phyloP scores from a whole-genome alignment of 805 yeast genomes.

The Suhomyces vadensis region DNA sequence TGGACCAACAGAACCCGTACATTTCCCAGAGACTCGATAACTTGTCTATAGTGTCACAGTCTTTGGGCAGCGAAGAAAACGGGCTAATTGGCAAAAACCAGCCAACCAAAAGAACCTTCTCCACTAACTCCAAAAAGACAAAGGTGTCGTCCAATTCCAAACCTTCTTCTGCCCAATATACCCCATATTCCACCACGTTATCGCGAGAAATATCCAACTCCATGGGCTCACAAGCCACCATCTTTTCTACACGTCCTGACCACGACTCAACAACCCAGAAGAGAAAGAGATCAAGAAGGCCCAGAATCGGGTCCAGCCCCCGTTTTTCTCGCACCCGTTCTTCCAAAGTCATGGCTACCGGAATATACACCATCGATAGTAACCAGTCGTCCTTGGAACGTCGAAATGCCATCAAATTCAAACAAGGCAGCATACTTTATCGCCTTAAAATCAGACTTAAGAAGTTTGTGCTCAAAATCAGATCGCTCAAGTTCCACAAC shows the following conservation, averaged over 20 bases:
- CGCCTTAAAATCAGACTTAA: conserved; percentile 30
- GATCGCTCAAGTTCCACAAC: conserved; percentile 17
- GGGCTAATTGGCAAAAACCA: background rate
- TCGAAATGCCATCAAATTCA: conserved; percentile 35
- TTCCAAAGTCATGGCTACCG: conserved; percentile 5
- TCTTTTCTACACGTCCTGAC: conserved; percentile 40
- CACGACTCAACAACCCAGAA: conserved; percentile 3
- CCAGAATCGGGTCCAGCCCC: background rate
- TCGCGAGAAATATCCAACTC: conserved; percentile 35
- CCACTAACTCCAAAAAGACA: conserved; percentile 6
- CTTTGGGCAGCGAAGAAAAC: conserved; percentile 10
- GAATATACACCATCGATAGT: conserved; percentile 1
- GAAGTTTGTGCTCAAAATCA: conserved; percentile 25
- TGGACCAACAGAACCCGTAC: conserved; percentile 33
- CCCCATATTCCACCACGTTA: conserved; percentile 5
- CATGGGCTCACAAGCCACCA: conserved; percentile 47
- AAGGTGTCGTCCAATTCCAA: conserved; percentile 10
- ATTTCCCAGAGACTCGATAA: conserved; percentile 20
- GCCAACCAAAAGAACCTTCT: background rate
- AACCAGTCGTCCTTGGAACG: conserved; percentile 18
- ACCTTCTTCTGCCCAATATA: conserved; percentile 5
- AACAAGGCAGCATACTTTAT: conserved; percentile 35
- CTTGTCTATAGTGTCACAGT: conserved; percentile 17
- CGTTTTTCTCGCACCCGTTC: conserved; percentile 1
- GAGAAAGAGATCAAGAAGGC: background rate